These are phyloP conservation scores for Colletotrichum coccodes DNA, from an alignment of 2,329 filamentous ascomycete genomes.

Conservation along the genomic window DNA sequence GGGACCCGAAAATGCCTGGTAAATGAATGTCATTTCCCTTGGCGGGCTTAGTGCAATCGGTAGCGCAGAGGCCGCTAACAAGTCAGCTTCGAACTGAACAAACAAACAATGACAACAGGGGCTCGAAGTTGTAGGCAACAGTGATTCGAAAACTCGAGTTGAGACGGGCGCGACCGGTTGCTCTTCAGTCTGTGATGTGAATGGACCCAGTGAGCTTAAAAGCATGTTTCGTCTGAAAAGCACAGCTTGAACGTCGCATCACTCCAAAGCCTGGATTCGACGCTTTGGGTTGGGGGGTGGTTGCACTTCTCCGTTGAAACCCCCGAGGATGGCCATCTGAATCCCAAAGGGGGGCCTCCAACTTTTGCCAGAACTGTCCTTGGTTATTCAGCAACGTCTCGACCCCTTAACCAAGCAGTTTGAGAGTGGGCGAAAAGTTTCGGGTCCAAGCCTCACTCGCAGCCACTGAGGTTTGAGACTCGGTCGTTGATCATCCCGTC, in stretches of 20 bases:
- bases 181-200: background rate
- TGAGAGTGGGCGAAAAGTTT: background rate
- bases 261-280: background rate
- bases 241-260: conserved; percentile 6
- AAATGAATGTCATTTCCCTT: conserved; percentile 3
- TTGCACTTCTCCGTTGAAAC: background rate
- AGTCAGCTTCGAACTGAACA: too few relatives aligned
- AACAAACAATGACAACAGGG: too few relatives aligned
- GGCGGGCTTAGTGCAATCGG: background rate
- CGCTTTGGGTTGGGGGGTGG: background rate
- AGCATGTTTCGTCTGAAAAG: conserved; percentile 21
- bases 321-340: background rate
- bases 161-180: background rate
- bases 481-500: conserved; percentile 19
- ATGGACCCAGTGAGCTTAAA: background rate
- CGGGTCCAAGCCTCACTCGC: background rate
- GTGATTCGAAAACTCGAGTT: background rate
- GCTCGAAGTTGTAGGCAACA: background rate
- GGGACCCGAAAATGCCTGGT: background rate
- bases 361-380: background rate
- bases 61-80: background rate
- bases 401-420: background rate
- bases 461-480: conserved; percentile 29
- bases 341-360: background rate
- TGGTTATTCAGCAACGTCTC: background rate